Conservation (phyloP, 2,329 filamentous ascomycete species). For the Trichoderma polysporum region DNA sequence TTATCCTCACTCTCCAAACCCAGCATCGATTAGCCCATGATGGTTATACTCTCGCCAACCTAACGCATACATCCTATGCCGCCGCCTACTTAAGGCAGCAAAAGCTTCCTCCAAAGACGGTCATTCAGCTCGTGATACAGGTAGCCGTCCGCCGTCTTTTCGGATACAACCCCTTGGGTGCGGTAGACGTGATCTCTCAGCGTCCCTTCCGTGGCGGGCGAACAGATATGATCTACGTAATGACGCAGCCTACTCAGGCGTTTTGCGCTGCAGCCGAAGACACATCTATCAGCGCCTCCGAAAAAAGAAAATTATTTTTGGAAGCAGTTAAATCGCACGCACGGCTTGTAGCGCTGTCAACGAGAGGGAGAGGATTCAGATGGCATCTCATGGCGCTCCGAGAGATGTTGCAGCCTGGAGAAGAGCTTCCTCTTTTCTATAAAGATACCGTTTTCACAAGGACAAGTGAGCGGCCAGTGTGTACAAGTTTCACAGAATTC, state of each 20-base stretch:
- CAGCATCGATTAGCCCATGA: not conserved
- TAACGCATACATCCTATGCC: not conserved
- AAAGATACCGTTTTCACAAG: not conserved
- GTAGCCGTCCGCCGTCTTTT: constrained; percentile 1
- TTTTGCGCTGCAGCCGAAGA: constrained; percentile 18
- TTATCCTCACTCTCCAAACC: not conserved
- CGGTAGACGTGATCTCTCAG: constrained; percentile 14
- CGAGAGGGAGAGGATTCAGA: constrained; percentile 2
- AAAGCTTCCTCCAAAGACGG: not conserved
- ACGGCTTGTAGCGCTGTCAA: not conserved
- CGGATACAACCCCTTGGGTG: constrained; percentile 10
- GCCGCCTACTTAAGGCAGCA: not conserved
- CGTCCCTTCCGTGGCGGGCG: constrained; percentile 10
- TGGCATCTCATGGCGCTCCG: constrained; percentile 14
- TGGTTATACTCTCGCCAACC: not conserved
- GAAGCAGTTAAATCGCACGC: constrained; percentile 4
- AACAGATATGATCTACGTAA: constrained; percentile 19
- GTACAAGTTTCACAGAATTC: constrained; percentile 10
- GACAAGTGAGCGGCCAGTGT: not conserved
- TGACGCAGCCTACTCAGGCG: not conserved
- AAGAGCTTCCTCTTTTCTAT: constrained; percentile 1
- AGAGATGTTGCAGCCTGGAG: constrained; percentile 1
- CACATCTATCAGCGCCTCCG: not conserved
- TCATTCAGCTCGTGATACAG: constrained; percentile 6
- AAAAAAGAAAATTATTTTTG: not conserved